Conservation (phyloP, 129 eudicot genomes). For the Artemisia tridentata region DNA sequence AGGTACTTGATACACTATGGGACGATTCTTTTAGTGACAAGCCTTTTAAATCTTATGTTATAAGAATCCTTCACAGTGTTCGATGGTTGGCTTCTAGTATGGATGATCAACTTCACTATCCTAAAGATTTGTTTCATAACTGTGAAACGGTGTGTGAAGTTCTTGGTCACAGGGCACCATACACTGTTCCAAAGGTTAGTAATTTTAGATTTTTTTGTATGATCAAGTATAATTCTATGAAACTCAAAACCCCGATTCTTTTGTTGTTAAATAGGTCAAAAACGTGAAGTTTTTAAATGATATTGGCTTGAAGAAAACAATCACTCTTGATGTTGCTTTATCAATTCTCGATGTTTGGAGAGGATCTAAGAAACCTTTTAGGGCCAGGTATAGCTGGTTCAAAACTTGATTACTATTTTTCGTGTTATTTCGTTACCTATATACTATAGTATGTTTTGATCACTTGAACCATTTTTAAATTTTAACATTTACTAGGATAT, state of each 20-base stretch:
- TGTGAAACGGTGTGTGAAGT: conserved; percentile 56
- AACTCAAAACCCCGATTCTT: too few species aligned
- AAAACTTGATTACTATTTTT: too few species aligned
- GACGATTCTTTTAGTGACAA: conserved; percentile 55
- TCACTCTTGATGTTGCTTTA: conserved; percentile 58
- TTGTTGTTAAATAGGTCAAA: conserved; percentile 41
- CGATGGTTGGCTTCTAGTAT: conserved; percentile 60
- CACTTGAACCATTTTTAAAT: too few species aligned
- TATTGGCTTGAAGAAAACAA: conserved; percentile 59
- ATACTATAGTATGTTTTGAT: background rate
- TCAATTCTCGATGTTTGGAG: conserved; percentile 55
- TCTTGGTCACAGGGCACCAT: conserved; percentile 66
- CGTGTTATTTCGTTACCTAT: background rate
- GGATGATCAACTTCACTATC: conserved; percentile 58
- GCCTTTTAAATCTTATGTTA: conserved; percentile 48
- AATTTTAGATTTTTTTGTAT: background rate
- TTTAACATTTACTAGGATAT: conserved; percentile 39
- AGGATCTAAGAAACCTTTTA: conserved; percentile 43
- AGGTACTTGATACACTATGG: conserved; percentile 70
- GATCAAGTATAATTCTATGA: too few species aligned
- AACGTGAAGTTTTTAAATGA: conserved; percentile 49
- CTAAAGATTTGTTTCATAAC: conserved; percentile 64
- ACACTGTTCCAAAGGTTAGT: conserved; percentile 71
- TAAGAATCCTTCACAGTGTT: conserved; percentile 37
- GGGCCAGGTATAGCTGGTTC: conserved; percentile 62